phyloP scores from a whole-genome alignment of 2,329 filamentous ascomycete genomes.

The Lachnellula suecica region DNA sequence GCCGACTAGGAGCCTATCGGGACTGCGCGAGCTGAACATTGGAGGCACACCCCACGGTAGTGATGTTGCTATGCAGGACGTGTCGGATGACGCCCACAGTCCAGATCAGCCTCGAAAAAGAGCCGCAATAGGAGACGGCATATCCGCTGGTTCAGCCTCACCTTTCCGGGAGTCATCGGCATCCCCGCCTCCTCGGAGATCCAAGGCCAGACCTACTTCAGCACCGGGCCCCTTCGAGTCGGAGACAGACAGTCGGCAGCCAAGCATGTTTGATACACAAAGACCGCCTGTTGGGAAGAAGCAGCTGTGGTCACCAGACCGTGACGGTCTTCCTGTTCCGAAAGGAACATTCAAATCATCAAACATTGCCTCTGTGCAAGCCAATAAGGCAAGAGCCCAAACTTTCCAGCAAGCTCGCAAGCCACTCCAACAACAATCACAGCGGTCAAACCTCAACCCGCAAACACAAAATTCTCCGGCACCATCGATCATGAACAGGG shows the following conservation, averaged over 20 bases:
- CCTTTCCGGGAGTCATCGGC: conserved; percentile 22
- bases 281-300: conserved; percentile 19
- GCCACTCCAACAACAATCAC: conserved; percentile 7
- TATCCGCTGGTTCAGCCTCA: conserved; percentile 26
- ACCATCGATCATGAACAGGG: too few species aligned
- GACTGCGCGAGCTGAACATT: conserved; percentile 22
- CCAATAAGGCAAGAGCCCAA: conserved; percentile 20
- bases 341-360: conserved; percentile 20
- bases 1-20: conserved; percentile 14
- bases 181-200: conserved; percentile 23
- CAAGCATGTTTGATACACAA: conserved; percentile 7
- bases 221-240: conserved; percentile 10
- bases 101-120: conserved; percentile 26
- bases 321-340: conserved; percentile 8
- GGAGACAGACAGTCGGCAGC: conserved; percentile 12
- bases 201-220: conserved; percentile 22
- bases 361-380: conserved; percentile 28
- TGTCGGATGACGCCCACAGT: conserved; percentile 15
- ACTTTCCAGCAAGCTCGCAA: conserved; percentile 16
- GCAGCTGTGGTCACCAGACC: conserved; percentile 27
- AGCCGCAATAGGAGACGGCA: conserved; percentile 28
- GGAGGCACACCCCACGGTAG: conserved; percentile 10
- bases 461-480: too few species aligned
- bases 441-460: too few species aligned
- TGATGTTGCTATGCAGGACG: conserved; percentile 21